A percentile compares a stretch with the other conserved stretches of the same genome.
phyloP scores from a whole-genome alignment of 257 asterid species.

The Lycium barbarum region DNA sequence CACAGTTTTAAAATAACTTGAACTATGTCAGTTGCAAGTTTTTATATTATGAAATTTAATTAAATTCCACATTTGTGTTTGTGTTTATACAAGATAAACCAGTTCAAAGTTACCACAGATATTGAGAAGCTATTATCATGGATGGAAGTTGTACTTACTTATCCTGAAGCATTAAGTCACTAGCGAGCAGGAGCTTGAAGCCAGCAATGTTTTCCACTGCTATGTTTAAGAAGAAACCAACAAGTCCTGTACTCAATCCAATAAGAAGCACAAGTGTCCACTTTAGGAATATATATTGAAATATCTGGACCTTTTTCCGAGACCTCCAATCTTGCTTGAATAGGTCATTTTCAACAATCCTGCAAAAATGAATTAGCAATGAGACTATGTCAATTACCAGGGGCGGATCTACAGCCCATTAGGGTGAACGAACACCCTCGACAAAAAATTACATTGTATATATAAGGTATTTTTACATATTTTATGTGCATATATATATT shows the following conservation, averaged over 20 bases:
- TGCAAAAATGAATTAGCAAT: conserved; percentile 45
- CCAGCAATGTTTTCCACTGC: conserved; percentile 96
- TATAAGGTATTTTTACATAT: too few relatives aligned
- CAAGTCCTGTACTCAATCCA: conserved; percentile 77
- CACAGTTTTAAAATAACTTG: neutral
- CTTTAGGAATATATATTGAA: conserved; percentile 81
- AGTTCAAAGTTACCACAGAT: conserved; percentile 20
- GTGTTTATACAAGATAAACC: neutral
- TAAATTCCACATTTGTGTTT: neutral
- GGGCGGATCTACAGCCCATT: too few relatives aligned
- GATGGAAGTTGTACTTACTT: conserved; percentile 56
- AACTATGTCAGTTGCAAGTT: neutral
- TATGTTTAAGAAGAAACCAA: conserved; percentile 83
- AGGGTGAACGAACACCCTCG: too few relatives aligned
- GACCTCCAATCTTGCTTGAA: conserved; percentile 98
- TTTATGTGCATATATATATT: too few relatives aligned
- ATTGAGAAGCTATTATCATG: conserved; percentile 3
- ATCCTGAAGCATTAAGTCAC: conserved; percentile 66
- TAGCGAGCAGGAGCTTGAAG: conserved; percentile 69
- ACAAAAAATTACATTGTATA: too few relatives aligned
- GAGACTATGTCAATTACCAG: too few relatives aligned
- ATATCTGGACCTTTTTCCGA: conserved; percentile 72
- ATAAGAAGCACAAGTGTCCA: conserved; percentile 96
- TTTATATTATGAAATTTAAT: neutral
- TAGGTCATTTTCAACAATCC: conserved; percentile 88